These are phyloP conservation scores for Dryadomyces sulphureus DNA, from an alignment of 2,329 filamentous ascomycete genomes.

Conservation along the genomic window DNA sequence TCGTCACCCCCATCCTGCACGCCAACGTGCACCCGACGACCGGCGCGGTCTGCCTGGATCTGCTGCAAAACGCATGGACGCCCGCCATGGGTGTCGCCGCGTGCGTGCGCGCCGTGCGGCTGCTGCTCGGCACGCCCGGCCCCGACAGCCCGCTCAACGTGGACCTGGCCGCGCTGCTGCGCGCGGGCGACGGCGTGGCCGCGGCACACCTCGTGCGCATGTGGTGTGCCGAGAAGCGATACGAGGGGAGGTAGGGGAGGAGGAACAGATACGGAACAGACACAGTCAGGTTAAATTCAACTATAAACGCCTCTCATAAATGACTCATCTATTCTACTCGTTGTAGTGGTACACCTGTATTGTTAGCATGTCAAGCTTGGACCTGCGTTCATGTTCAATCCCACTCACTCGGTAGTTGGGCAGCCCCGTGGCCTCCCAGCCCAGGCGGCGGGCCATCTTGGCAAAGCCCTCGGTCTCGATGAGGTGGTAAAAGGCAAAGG, in stretches of 20 bases:
- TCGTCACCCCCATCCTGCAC: slow-evolving; percentile 75
- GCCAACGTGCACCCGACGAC: slow-evolving; percentile 58
- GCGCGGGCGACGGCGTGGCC: slow-evolving; percentile 52
- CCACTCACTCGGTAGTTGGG: slow-evolving; percentile 83
- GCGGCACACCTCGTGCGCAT: slow-evolving; percentile 57
- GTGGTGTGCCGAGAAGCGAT: slow-evolving; percentile 45
- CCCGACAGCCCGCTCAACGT: slow-evolving; percentile 66
- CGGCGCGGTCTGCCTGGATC: slow-evolving; percentile 88
- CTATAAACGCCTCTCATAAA: too few relatives aligned
- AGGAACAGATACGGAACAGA: background rate
- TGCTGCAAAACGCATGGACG: slow-evolving; percentile 62
- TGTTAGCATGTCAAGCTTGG: too few relatives aligned
- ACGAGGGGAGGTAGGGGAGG: slow-evolving; percentile 19
- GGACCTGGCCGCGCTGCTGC: slow-evolving; percentile 57
- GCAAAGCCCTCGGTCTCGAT: slow-evolving; percentile 98
- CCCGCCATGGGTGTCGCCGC: slow-evolving; percentile 70
- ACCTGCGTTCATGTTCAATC: too few relatives aligned
- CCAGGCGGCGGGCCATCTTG: slow-evolving; percentile 84
- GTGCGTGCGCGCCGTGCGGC: slow-evolving; percentile 56
- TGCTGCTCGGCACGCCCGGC: slow-evolving; percentile 54
- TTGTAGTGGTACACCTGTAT: slow-evolving; percentile 88
- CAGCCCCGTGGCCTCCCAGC: slow-evolving; percentile 74
- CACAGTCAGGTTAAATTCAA: too few relatives aligned
- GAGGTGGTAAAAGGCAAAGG: slow-evolving; percentile 90
- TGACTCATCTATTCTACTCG: too few relatives aligned